Evolutionary conservation across 164 flowering plant genomes (phyloP), one percentile per base, ranked within the genome.

Genomic region (Chloranthus sessilifolius): DNA sequence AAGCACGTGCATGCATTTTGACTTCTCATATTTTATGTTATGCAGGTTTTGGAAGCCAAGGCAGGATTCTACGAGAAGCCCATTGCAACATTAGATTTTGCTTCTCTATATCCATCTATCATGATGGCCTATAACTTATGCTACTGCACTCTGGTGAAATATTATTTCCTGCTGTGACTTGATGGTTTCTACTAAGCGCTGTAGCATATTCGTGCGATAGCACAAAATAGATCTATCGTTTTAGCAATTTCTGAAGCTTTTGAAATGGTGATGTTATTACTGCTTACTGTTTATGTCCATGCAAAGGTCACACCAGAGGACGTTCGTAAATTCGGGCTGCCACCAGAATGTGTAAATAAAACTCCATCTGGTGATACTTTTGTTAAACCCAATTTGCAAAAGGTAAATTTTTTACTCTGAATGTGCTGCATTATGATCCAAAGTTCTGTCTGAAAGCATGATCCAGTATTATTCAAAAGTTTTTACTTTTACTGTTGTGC

Each of bases 101-200:
- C 99, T 53, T 94, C 99, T 50, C 51, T 94, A 40, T 94, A 94
- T 80, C 99, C 99, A 54, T 94, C 99, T 19, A 89, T 94, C 58
- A 94, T 89, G 99, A 89, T 92, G 97, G 99, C 99, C 40, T 94
- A 94, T 69, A 94, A 94, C 72, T 63, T 94, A 50, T 92, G 99
- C 56, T 94, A 89, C 62, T 87, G 99, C 69, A 94, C 95, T 40
- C 77, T 88, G 89, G 99, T 92, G 49, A 73, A 30, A 14, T 30
- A 25, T 44, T 45, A 43, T 56, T 59, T 47, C 23, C 17, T 31
- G 8, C 23, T 14, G 17, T 9, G 28, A 15, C 50, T 25, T 20
- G 33, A 10, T 4, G 12, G 16, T 4, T 48, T 7, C 25, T 4
- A 10, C 21, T 25, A 2, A 2, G 19, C n/a, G n/a, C n/a, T n/a